phyloP scores from a whole-genome alignment of 2,329 filamentous ascomycete genomes.

The Ascochyta lentis region DNA sequence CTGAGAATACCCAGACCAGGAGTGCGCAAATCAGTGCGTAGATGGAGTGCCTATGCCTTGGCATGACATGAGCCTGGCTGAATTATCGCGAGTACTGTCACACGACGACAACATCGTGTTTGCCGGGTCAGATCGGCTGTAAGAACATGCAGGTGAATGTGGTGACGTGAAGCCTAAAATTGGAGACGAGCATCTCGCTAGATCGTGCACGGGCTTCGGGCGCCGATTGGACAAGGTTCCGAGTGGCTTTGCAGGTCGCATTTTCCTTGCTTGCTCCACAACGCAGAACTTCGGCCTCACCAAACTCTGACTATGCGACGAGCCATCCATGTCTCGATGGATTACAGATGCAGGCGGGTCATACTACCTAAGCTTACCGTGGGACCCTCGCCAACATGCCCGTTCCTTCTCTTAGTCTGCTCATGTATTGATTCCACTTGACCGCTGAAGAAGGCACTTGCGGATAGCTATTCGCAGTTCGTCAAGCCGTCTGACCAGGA shows the following conservation, averaged over 20 bases:
- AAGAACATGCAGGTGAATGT: constrained; percentile 10
- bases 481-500: constrained; percentile 24
- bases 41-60: neutral
- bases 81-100: constrained; percentile 9
- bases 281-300: constrained; percentile 9
- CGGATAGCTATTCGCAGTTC: constrained; percentile 28
- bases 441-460: constrained; percentile 18
- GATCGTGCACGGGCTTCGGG: constrained; percentile 6
- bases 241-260: constrained; percentile 8
- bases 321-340: constrained; percentile 7
- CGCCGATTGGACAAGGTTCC: constrained; percentile 9
- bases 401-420: constrained; percentile 25
- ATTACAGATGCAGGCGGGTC: constrained; percentile 22
- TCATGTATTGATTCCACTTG: constrained; percentile 19
- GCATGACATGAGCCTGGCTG: neutral
- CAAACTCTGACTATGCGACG: constrained; percentile 6
- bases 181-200: constrained; percentile 5
- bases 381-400: constrained; percentile 20
- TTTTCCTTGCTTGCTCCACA: constrained; percentile 10
- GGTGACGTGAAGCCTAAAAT: constrained; percentile 16
- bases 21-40: neutral
- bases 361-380: constrained; percentile 22
- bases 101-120: constrained; percentile 8
- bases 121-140: constrained; percentile 14
- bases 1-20: neutral